phyloP scores from a whole-genome alignment of 805 yeast species.

The Ogataea naganishii region DNA sequence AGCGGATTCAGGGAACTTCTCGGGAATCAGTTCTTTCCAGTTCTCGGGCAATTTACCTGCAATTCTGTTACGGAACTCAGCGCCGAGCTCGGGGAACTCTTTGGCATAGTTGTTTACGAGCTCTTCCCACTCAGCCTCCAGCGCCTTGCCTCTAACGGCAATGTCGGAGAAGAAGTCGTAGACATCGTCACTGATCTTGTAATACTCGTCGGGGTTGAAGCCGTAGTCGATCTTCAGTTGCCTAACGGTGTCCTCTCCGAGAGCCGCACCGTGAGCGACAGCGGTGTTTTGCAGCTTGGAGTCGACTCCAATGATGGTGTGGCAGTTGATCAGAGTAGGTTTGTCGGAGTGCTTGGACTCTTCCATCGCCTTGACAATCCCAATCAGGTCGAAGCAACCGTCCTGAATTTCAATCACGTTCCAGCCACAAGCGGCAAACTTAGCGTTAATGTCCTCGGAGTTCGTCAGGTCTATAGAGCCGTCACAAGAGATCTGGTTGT shows the following conservation, averaged over 20 bases:
- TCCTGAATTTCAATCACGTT: conserved; percentile 25
- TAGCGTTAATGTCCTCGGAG: conserved; percentile 24
- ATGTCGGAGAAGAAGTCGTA: conserved; percentile 21
- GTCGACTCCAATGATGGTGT: conserved; percentile 27
- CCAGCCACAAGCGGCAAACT: conserved; percentile 28
- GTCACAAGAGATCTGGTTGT: conserved; percentile 29
- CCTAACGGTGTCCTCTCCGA: conserved; percentile 20
- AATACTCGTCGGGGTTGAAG: conserved; percentile 14
- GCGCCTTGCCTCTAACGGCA: conserved; percentile 14
- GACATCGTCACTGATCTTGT: conserved; percentile 18
- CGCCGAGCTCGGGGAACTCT: conserved; percentile 20
- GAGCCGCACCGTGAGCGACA: conserved; percentile 28
- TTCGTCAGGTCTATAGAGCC: conserved; percentile 27
- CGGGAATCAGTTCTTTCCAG: conserved; percentile 17
- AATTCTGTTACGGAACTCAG: conserved; percentile 18
- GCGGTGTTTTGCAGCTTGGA: conserved; percentile 22
- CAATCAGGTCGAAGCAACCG: conserved; percentile 23
- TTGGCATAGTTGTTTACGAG: conserved; percentile 13
- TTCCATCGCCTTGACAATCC: conserved; percentile 21
- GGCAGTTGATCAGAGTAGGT: conserved; percentile 28
- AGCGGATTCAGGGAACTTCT: conserved; percentile 6
- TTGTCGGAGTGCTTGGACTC: conserved; percentile 18
- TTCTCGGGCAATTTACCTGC: conserved; percentile 19
- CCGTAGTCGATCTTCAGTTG: conserved; percentile 8
- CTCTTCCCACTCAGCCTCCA: conserved; percentile 16